Percentiles rank a stretch among this genome's conserved stretches.
Conservation (phyloP, 768 basidiomycete genomes). For the Phlegmacium glaucopus region DNA sequence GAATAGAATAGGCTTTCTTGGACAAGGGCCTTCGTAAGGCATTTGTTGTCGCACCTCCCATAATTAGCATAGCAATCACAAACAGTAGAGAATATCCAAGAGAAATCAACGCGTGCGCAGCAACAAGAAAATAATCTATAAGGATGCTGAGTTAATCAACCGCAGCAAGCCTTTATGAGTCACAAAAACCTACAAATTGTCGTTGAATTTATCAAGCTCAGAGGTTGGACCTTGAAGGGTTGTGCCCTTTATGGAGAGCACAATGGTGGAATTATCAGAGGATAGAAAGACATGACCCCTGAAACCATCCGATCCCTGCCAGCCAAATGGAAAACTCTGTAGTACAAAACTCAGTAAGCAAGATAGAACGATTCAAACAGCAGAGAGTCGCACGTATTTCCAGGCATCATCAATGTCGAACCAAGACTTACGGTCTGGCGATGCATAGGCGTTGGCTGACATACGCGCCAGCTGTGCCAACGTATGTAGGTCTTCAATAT, state of each 20-base stretch:
- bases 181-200: constrained; percentile 53
- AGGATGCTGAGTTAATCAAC: background rate
- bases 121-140: constrained; percentile 80
- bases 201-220: constrained; percentile 90
- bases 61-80: constrained; percentile 80
- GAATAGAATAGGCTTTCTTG: constrained; percentile 93
- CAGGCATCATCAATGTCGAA: constrained; percentile 74
- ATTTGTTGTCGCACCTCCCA: constrained; percentile 75
- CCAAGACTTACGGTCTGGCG: constrained; percentile 72
- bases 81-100: constrained; percentile 82
- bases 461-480: constrained; percentile 82
- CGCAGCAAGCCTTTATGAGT: background rate
- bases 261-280: constrained; percentile 73
- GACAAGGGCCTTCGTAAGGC: constrained; percentile 79
- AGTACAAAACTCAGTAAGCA: background rate
- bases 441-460: constrained; percentile 85
- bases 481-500: constrained; percentile 76
- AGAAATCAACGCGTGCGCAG: constrained; percentile 85
- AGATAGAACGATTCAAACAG: constrained; percentile 10
- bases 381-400: constrained; percentile 46
- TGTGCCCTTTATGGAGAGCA: constrained; percentile 88
- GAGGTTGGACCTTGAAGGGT: constrained; percentile 83
- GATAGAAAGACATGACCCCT: constrained; percentile 88
- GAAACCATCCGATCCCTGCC: constrained; percentile 75
- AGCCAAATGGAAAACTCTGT: constrained; percentile 80